A percentile compares a stretch with the other conserved stretches of the same genome.
phyloP scores from a whole-genome alignment of 495 filamentous ascomycete genomes.

The Cladorrhinum samala region DNA sequence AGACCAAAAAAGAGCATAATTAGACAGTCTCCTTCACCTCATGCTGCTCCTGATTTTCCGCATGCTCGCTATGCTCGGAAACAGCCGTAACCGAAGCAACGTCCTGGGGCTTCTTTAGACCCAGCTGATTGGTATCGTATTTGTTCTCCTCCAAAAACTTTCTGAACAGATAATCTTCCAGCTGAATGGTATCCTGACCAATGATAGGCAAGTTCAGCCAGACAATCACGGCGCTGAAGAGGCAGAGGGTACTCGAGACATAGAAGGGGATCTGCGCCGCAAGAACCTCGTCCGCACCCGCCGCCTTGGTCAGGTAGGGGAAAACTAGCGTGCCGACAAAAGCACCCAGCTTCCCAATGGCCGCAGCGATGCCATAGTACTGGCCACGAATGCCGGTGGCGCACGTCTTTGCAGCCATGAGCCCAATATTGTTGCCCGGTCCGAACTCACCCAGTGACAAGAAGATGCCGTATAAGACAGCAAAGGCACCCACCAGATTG shows the following conservation, averaged over 20 bases:
- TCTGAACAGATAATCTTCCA: slow-evolving; percentile 66
- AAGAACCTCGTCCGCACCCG: slow-evolving; percentile 40
- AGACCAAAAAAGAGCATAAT: no score
- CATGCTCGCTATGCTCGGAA: no score
- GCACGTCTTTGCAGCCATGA: slow-evolving; percentile 79
- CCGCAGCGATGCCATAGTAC: slow-evolving; percentile 87
- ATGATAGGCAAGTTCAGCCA: slow-evolving; percentile 58
- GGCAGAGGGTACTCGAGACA: slow-evolving; percentile 57
- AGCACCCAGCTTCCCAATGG: slow-evolving; percentile 78
- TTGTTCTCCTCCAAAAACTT: slow-evolving; percentile 59
- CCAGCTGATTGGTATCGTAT: slow-evolving; percentile 65
- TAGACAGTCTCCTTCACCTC: no score
- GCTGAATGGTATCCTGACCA: slow-evolving; percentile 66
- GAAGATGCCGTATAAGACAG: slow-evolving; percentile 75
- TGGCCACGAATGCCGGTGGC: slow-evolving; percentile 82
- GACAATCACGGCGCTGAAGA: slow-evolving; percentile 56
- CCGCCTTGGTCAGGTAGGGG: slow-evolving; percentile 62
- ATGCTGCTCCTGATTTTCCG: no score
- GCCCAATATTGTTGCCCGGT: slow-evolving; percentile 86
- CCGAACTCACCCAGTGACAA: slow-evolving; percentile 77
- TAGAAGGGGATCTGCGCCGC: slow-evolving; percentile 78
- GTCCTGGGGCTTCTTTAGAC: slow-evolving; percentile 38
- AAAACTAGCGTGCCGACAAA: slow-evolving; percentile 87
- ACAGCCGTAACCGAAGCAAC: no score
- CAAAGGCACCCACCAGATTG: slow-evolving; percentile 65